A percentile compares a stretch with the other conserved stretches of the same genome.
Conservation (phyloP, 257 asterid species). For the Coffea eugenioides region DNA sequence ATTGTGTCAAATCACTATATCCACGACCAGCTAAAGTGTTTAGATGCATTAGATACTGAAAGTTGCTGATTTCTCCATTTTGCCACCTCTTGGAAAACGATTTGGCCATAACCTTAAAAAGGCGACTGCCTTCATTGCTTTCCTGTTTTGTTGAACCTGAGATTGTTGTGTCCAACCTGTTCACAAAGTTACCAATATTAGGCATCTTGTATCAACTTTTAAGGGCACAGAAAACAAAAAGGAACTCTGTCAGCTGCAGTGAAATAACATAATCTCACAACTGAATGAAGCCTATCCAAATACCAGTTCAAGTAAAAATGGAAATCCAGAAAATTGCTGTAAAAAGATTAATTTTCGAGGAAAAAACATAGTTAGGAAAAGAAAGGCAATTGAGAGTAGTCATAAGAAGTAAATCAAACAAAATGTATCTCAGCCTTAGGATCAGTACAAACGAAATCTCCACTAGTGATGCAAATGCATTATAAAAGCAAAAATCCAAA, state of each 20-base stretch:
- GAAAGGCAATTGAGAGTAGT: background rate
- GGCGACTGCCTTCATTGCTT: slow-evolving; percentile 94
- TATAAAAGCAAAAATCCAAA: background rate
- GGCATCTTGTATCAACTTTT: slow-evolving; percentile 18
- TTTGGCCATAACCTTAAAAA: slow-evolving; percentile 92
- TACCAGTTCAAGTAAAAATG: background rate
- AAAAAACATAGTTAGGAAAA: background rate
- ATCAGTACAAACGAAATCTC: background rate
- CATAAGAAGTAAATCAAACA: background rate
- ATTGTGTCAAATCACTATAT: slow-evolving; percentile 98
- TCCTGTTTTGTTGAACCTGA: slow-evolving; percentile 93
- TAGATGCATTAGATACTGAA: slow-evolving; percentile 98
- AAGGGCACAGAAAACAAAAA: background rate
- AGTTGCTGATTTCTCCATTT: slow-evolving; percentile 99
- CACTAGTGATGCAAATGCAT: background rate
- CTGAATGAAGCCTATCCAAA: background rate
- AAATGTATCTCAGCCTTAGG: background rate
- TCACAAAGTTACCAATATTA: background rate
- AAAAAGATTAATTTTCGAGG: background rate
- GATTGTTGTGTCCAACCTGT: slow-evolving; percentile 94
- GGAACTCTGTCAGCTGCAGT: background rate
- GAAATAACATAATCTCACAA: background rate
- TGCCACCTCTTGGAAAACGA: slow-evolving; percentile 99
- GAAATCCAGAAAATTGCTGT: background rate
- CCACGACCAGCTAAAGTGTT: slow-evolving; percentile 99